Base-by-base conservation (phyloP, 257 asterid species). In the Solanum ossicruentum region DNA sequence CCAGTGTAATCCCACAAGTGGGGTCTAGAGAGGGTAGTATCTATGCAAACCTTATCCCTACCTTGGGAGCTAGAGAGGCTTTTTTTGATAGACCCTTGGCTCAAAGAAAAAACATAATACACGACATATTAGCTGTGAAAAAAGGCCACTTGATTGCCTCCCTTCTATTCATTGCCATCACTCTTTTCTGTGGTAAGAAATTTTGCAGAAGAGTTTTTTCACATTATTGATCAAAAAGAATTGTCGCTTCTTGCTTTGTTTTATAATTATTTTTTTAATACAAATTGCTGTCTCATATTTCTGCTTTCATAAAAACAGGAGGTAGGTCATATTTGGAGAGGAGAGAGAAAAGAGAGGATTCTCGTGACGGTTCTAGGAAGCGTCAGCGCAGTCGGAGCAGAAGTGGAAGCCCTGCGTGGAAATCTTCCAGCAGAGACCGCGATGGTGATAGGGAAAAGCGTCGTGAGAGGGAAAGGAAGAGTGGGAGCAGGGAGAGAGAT, bases 401-500 rank as follows among this genome's bases (percentile, higher is more conserved):
- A 88, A 95, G 98, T 28, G 89, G 84, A 80, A 95, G 98, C 91
- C 97, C 98, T 32, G 96, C 61, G 49, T 84, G 93, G 85, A 93
- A 90, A 87, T 88, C 90, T 67, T 90, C 92, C 39, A 63, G 80
- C 83, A 88, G 92, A 85, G 95, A 92, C 67, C 88, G 92, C n/a
- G 95, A 91, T 18, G 88, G 93, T 87, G 98, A 92, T 32, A 89
- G 57, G 84, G 93, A 92, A 67, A 89, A 91, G 86, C 88, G 89
- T 61, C 92, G 90, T 47, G 96, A 93, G 36, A 86, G 93, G 85
- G 96, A 87, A 77, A 89, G 93, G 57, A 93, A 91, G 90, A 90
- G 93, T 84, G 94, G 96, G 65, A 94, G 94, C 84, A 88, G 91
- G 87, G 98, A 93, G 89, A 92, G 96, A 83, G 97, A 92, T 60